phyloP scores from a whole-genome alignment of 1,284 basidiomycete species.

The Rhodofomes roseus region DNA sequence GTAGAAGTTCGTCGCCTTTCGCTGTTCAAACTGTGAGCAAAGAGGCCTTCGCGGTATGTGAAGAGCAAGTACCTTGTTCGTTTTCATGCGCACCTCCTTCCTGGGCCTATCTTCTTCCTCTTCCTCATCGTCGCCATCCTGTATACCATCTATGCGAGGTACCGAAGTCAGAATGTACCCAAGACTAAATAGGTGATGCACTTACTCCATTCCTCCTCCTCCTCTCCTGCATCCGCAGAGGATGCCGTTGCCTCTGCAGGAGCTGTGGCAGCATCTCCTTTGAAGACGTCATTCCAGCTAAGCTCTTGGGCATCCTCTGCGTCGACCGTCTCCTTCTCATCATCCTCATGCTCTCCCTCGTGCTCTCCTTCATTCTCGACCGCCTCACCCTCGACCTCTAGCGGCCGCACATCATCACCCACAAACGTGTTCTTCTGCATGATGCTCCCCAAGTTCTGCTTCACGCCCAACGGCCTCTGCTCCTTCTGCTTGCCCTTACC shows the following conservation, averaged over 20 bases:
- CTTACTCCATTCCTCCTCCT: conserved; percentile 26
- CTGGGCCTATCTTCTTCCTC: conserved; percentile 19
- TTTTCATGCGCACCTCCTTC: conserved; percentile 83
- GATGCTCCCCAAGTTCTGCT: conserved; percentile 72
- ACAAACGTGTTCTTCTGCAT: conserved; percentile 86
- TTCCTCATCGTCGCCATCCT: conserved; percentile 4
- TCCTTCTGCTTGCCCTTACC: conserved; percentile 31
- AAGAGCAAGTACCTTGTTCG: conserved; percentile 65
- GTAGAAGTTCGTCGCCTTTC: conserved; percentile 92
- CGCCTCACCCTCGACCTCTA: conserved; percentile 46
- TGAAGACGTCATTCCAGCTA: conserved; percentile 70
- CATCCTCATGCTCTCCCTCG: conserved; percentile 27
- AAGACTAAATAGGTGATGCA: not conserved
- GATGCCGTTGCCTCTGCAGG: conserved; percentile 3
- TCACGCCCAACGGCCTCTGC: conserved; percentile 45
- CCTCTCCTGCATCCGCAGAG: conserved; percentile 21
- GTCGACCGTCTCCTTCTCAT: conserved; percentile 23
- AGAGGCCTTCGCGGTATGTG: not conserved
- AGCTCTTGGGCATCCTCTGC: conserved; percentile 29
- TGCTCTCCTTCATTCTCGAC: conserved; percentile 29
- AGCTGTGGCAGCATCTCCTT: conserved; percentile 22
- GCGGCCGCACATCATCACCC: conserved; percentile 61
- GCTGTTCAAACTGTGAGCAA: conserved; percentile 38
- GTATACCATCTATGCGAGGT: not conserved
- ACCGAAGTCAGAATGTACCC: not conserved